Conservation (phyloP, 106 monocot genomes). For the Ottelia alismoides region DNA sequence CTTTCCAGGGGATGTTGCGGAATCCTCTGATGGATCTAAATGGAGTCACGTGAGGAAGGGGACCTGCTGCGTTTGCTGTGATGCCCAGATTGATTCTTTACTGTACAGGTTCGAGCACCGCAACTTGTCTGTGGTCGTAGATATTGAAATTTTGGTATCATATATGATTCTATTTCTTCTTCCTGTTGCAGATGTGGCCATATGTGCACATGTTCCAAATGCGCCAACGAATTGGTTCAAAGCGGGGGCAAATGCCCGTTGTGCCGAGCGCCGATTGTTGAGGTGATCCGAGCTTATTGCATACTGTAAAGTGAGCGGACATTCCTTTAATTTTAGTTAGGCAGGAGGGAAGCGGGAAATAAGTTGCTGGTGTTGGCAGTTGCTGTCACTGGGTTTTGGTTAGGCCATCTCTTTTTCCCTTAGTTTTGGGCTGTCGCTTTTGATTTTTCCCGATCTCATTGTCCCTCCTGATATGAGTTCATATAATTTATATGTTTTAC, state of each 20-base stretch:
- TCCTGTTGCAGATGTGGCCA: background rate
- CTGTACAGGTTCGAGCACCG: background rate
- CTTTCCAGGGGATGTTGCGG: too few species aligned
- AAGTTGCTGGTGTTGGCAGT: too few species aligned
- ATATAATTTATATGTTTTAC: too few species aligned
- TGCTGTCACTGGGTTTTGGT: too few species aligned
- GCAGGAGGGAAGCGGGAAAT: too few species aligned
- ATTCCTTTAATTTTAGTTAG: too few species aligned
- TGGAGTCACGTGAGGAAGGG: constrained; percentile 8
- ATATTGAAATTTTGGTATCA: too few species aligned
- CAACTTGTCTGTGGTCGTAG: background rate
- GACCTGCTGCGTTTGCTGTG: constrained; percentile 4
- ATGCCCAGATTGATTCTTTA: constrained; percentile 1
- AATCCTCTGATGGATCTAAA: background rate
- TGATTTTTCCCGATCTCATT: too few species aligned
- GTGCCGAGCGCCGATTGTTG: constrained; percentile 5
- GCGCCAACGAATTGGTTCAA: background rate
- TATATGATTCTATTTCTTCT: background rate
- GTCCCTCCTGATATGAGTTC: too few species aligned
- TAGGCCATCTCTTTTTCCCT: too few species aligned
- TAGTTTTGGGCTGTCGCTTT: too few species aligned
- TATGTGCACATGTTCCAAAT: constrained; percentile 4
- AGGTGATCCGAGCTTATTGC: constrained; percentile 2
- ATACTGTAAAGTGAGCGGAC: background rate
- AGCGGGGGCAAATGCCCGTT: background rate